Evolutionary conservation across 1,284 basidiomycete species (phyloP).

Genomic region (Earliella scabrosa): DNA sequence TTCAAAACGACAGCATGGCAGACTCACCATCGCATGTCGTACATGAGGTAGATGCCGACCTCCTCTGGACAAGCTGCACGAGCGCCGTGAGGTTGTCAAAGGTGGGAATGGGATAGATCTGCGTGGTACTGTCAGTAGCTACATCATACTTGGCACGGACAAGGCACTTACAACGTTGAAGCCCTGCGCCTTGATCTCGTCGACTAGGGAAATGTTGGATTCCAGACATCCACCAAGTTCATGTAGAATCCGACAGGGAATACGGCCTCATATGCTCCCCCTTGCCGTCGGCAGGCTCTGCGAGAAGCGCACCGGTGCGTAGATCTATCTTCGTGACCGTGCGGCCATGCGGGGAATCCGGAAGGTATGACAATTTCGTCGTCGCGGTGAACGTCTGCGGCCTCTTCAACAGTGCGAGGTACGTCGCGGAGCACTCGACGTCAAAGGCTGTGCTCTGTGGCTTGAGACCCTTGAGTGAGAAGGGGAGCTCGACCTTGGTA

Average conservation of each 20-base stretch:
- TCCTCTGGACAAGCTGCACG: slow-evolving; percentile 62
- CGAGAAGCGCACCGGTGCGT: slow-evolving; percentile 68
- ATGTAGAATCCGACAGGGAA: slow-evolving; percentile 81
- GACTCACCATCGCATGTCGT: slow-evolving; percentile 76
- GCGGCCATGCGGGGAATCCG: slow-evolving; percentile 46
- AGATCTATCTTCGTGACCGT: slow-evolving; percentile 73
- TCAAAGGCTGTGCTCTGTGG: slow-evolving; percentile 52
- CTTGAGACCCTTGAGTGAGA: slow-evolving; percentile 49
- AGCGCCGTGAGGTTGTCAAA: slow-evolving; percentile 64
- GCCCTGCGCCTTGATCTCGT: slow-evolving; percentile 63
- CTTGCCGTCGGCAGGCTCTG: slow-evolving; percentile 52
- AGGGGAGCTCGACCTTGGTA: slow-evolving; percentile 52
- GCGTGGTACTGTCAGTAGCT: slow-evolving; percentile 30
- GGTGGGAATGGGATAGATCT: slow-evolving; percentile 69
- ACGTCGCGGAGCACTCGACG: slow-evolving; percentile 54
- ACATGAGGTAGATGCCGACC: slow-evolving; percentile 75
- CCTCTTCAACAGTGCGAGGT: slow-evolving; percentile 8
- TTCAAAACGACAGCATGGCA: slow-evolving; percentile 37
- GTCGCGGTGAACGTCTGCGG: slow-evolving; percentile 53
- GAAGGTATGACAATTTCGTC: slow-evolving; percentile 58
- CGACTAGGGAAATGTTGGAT: slow-evolving; percentile 56
- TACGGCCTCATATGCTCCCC: slow-evolving; percentile 59
- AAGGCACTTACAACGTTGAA: slow-evolving; percentile 31
- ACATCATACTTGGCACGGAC: background rate
- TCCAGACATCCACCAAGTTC: slow-evolving; percentile 58